Evolutionary conservation across 148 eudicot genomes (phyloP).

Genomic region (Amaranthus cruentus): DNA sequence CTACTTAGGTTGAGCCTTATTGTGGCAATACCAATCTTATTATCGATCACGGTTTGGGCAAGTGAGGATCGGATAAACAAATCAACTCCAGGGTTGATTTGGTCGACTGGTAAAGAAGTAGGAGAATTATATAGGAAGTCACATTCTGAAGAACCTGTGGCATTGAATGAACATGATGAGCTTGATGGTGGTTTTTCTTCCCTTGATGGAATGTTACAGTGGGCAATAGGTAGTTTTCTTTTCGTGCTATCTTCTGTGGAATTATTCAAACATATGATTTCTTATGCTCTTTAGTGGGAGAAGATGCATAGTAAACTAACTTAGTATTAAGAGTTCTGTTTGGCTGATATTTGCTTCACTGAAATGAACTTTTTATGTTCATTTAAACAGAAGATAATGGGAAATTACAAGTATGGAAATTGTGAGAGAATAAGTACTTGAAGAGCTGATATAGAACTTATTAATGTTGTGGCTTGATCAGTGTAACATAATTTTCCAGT

Average conservation of each 20-base stretch:
- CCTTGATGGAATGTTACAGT: constrained; percentile 88
- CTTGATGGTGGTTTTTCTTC: constrained; percentile 86
- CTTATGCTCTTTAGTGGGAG: background rate
- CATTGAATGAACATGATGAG: constrained; percentile 44
- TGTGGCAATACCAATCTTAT: constrained; percentile 20
- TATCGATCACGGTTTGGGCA: constrained; percentile 21
- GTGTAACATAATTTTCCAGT: no score
- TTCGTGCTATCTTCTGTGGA: background rate
- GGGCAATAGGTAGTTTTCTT: constrained; percentile 71
- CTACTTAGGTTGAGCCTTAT: constrained; percentile 23
- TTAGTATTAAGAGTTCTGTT: no score
- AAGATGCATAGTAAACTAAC: no score
- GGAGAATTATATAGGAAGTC: constrained; percentile 43
- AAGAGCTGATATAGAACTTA: no score
- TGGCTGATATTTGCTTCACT: no score
- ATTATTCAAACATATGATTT: background rate
- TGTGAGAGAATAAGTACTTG: no score
- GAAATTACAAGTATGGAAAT: no score
- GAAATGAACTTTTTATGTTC: no score
- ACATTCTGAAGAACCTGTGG: constrained; percentile 37
- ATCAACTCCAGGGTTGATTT: constrained; percentile 46
- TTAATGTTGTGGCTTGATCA: no score
- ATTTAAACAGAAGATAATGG: no score
- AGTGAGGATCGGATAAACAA: constrained; percentile 45
- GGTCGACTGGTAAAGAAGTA: constrained; percentile 55